Base-by-base conservation (phyloP, 1,284 basidiomycete genomes). In the Gymnopus androsaceus region DNA sequence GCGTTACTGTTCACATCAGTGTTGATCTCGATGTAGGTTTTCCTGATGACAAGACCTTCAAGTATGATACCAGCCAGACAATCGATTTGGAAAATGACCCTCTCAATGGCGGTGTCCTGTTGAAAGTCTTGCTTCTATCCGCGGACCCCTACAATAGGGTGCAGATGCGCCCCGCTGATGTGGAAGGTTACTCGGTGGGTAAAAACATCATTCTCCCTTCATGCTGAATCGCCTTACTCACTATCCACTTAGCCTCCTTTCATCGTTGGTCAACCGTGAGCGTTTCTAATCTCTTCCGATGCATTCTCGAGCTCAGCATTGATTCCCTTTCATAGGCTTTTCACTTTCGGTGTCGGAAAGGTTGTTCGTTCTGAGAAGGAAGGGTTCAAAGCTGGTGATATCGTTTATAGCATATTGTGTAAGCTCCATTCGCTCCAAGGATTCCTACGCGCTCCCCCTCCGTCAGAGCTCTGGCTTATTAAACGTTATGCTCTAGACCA, bases 111-210 rank as follows among this genome's bases (percentile, higher is more conserved):
- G 81, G 82, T 1, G 68, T 80, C 59, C 68, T 85, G 21, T 59
- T 80, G 51, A 82, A 83, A 67, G 70, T 73, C 1, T 67, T 82
- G 15, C 72, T 72, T 0, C 60, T 81, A 5, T 76, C 72, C 15
- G 69, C 81, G 25, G 81, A 83, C 61, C 81, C 81, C 0, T 82
- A 81, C 64, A 63, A 80, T 67, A 67, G 76, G 28, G 71, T 67
- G 17, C 59, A 67, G 23, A n/a, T n/a, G n/a, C n/a, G n/a, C n/a
- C n/a, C n/a, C n/a, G n/a, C n/a, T n/a, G n/a, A n/a, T n/a, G n/a
- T 76, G 81, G 79, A 63, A 69, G 7, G 11, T 5, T 9, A n/a
- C 37, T 17, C 11, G 37, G n/a, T 5, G n/a, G 37, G 5, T 38
- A 38, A 9, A 38, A 9, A n/a, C 8, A 9, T 5, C n/a, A n/a